Evolutionary conservation across 768 basidiomycete species (phyloP), one percentile per base, ranked within the genome.

Genomic region (Melanogaster broomeanus): DNA sequence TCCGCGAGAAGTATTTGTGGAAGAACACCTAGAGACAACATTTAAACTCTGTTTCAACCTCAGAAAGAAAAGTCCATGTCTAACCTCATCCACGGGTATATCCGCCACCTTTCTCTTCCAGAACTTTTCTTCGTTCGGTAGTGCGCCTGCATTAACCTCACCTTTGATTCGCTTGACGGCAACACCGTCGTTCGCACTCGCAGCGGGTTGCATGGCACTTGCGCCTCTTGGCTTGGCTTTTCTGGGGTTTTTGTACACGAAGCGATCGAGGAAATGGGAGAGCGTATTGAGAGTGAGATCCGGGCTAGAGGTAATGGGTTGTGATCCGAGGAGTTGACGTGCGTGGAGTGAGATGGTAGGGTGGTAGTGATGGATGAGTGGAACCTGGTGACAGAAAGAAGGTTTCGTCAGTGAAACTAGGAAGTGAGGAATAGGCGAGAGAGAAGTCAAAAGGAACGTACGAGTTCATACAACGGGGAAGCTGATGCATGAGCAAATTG

Each of bases 161-260:
- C 85, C 84, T 61, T 79, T 83, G 40, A 83, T 64, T 37, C 93
- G 77, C 71, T 88, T 91, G 35, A 92, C 84, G 3, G 89, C 83
- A 2, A 72, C 72, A 12, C 78, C 75, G 51, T 86, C 87, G n/a
- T 79, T 58, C 1, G 75, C 77, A 42, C 78, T 79, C 6, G 88
- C 88, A 1, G 86, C 84, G n/a, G 93, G 93, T 72, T 99, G 96
- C 97, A 98, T 98, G 48, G 90, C 89, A 55, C 88, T 91, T 0
- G 83, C 77, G n/a, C 94, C 95, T 63, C 85, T 87, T 8, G 80
- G 73, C 49, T 74, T 77, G 2, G 71, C 56, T 60, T 87, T 85
- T 74, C 98, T 98, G 1, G 94, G 87, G 66, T 98, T 98, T 70
- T 94, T 92, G 76, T 93, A 98, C 38, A 98, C 91, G 72, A 98